Conservation (phyloP, 345 rosid genomes). For the Eucalyptus pauciflora region DNA sequence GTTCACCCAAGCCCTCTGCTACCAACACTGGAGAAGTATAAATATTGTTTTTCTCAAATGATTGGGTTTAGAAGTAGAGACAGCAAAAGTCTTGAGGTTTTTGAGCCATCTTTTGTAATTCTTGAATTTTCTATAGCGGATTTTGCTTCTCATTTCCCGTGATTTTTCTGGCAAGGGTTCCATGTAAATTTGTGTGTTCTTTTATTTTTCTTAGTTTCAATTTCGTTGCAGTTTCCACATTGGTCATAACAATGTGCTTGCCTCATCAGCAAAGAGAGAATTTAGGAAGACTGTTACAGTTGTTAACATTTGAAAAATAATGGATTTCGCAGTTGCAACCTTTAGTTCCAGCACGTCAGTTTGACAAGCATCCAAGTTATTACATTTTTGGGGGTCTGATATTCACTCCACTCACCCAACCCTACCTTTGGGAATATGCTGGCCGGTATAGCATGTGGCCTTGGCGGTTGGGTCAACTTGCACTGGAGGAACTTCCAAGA, state of each 20-base stretch:
- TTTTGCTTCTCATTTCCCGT: not conserved
- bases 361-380: constrained; percentile 71
- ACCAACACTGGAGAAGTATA: too few relatives aligned
- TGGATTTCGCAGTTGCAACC: constrained; percentile 53
- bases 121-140: not conserved
- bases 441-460: constrained; percentile 9
- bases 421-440: constrained; percentile 72
- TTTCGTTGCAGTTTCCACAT: not conserved
- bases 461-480: constrained; percentile 56
- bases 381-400: constrained; percentile 89
- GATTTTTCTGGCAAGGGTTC: too few relatives aligned
- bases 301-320: not conserved
- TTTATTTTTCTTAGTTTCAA: not conserved
- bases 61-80: too few relatives aligned
- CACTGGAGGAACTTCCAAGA: constrained; percentile 55
- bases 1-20: too few relatives aligned
- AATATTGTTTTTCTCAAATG: too few relatives aligned
- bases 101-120: too few relatives aligned
- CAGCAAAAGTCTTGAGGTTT: too few relatives aligned
- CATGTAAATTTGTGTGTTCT: not conserved
- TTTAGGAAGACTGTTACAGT: not conserved
- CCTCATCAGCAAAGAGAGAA: not conserved
- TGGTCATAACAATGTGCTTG: not conserved
- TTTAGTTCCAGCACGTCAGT: constrained; percentile 79
- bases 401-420: constrained; percentile 72